Evolutionary conservation across 75 land plant genomes (phyloP).

Genomic region (Picea sitchensis): DNA sequence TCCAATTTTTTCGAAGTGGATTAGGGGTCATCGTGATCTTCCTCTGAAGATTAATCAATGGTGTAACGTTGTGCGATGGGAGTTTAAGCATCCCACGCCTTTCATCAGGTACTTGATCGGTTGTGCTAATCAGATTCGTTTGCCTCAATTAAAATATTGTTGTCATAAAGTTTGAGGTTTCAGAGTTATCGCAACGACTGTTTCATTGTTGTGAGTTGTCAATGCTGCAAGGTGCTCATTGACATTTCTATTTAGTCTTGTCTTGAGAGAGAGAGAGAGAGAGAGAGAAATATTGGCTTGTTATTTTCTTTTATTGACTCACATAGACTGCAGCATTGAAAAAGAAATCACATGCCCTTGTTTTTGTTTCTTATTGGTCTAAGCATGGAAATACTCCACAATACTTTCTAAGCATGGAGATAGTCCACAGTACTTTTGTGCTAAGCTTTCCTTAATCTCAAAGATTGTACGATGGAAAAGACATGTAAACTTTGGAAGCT

Average conservation of each 20-base stretch:
- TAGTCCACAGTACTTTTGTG: neutral
- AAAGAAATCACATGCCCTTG: neutral
- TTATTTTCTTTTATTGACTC: neutral
- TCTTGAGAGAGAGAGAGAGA: too few relatives aligned
- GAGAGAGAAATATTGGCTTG: neutral
- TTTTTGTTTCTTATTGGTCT: neutral
- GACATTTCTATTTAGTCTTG: neutral
- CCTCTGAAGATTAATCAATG: slow-evolving; percentile 96
- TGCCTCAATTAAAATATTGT: neutral
- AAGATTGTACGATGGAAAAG: too few relatives aligned
- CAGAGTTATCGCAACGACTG: neutral
- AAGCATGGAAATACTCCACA: neutral
- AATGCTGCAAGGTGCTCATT: neutral
- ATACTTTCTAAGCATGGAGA: neutral
- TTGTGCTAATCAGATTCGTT: neutral
- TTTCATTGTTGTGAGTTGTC: neutral
- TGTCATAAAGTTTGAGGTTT: neutral
- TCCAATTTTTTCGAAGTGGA: slow-evolving; percentile 96
- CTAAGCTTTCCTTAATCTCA: too few relatives aligned
- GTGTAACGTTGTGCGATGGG: slow-evolving; percentile 99
- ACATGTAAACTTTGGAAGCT: too few relatives aligned
- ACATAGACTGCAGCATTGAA: neutral
- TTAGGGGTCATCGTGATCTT: slow-evolving; percentile 97
- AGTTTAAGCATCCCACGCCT: slow-evolving; percentile 98
- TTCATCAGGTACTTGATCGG: slow-evolving; percentile 69